Evolutionary conservation across 2,329 filamentous ascomycete species (phyloP).

Genomic region (Fusarium napiforme): DNA sequence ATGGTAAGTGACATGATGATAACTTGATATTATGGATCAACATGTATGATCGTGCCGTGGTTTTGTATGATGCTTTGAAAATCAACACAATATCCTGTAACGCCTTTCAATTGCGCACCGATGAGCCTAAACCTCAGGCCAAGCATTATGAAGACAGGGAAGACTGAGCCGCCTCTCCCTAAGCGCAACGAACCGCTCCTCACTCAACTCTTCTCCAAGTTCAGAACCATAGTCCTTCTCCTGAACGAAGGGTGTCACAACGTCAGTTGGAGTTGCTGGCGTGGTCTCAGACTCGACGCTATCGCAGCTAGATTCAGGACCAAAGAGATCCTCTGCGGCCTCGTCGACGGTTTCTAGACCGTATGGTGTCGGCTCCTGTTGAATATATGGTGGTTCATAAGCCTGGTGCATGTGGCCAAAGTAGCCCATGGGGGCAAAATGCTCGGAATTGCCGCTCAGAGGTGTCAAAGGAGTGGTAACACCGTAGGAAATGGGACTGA

Average conservation of each 20-base stretch:
- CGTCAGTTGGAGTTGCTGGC: constrained; percentile 6
- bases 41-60: not conserved
- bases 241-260: not conserved
- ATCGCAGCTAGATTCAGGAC: constrained; percentile 1
- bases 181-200: not conserved
- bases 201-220: not conserved
- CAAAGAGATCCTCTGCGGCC: constrained; percentile 29
- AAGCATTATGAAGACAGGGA: constrained; percentile 43
- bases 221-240: constrained; percentile 11
- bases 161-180: constrained; percentile 45
- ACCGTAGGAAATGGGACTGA: constrained; percentile 25
- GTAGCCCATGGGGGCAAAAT: constrained; percentile 48
- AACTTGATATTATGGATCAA: not conserved
- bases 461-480: constrained; percentile 36
- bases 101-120: not conserved
- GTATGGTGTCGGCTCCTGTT: not conserved
- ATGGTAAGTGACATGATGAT: constrained; percentile 21
- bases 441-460: constrained; percentile 44
- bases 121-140: constrained; percentile 32
- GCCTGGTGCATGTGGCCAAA: constrained; percentile 19
- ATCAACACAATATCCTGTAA: not conserved
- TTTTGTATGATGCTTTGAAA: not conserved
- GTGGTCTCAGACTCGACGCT: constrained; percentile 3
- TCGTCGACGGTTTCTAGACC: constrained; percentile 45
- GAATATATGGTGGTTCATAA: not conserved